These are phyloP conservation scores for Boletus albobrunnescens DNA, from an alignment of 1,284 basidiomycete genomes.

Conservation along the genomic window DNA sequence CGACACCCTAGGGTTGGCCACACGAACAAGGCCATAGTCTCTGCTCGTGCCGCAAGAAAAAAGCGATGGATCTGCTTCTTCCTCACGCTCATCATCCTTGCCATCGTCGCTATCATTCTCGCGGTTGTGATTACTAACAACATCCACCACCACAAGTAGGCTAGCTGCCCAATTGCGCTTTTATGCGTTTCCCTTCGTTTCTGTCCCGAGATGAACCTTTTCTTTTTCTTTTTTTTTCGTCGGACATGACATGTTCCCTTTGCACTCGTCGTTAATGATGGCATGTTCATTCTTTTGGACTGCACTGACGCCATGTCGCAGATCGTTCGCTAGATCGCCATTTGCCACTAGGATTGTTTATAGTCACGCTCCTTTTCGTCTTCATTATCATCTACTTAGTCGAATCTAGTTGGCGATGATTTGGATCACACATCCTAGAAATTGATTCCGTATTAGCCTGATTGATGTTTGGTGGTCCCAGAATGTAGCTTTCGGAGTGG, in stretches of 20 bases:
- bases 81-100: constrained; percentile 60
- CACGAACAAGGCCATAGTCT: constrained; percentile 81
- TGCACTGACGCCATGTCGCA: constrained; percentile 7
- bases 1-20: constrained; percentile 57
- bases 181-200: not conserved
- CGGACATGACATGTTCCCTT: constrained; percentile 18
- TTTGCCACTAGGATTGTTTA: constrained; percentile 2
- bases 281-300: constrained; percentile 22
- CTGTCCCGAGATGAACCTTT: not conserved
- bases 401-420: constrained; percentile 26
- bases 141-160: constrained; percentile 19
- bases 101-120: constrained; percentile 60
- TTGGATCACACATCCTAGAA: constrained; percentile 7
- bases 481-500: too few species aligned
- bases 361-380: constrained; percentile 17
- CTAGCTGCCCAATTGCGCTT: not conserved
- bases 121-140: constrained; percentile 47
- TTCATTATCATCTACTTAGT: constrained; percentile 31
- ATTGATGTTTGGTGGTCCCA: not conserved
- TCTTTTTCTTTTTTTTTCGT: not conserved
- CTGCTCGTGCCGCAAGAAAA: constrained; percentile 85
- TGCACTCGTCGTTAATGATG: constrained; percentile 3
- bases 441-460: constrained; percentile 7
- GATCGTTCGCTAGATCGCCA: constrained; percentile 16
- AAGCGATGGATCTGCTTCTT: constrained; percentile 93